Conservation (phyloP, 2,329 filamentous ascomycete genomes). For the Fusarium concolor region DNA sequence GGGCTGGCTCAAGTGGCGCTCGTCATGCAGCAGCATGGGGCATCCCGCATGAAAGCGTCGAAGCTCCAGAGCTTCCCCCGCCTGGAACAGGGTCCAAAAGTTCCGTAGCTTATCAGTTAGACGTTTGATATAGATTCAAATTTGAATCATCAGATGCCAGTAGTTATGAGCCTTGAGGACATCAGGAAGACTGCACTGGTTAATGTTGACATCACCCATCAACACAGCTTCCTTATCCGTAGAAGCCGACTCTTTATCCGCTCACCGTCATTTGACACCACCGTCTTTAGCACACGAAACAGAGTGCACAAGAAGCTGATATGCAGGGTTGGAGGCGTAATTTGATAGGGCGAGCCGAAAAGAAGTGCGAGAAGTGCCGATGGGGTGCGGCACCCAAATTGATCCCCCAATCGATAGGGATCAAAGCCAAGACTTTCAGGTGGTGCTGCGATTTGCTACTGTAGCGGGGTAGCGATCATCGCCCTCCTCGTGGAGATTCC, state of each 20-base stretch:
- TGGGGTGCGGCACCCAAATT: constrained; percentile 36
- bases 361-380: constrained; percentile 42
- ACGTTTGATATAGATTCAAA: constrained; percentile 1
- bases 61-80: constrained; percentile 30
- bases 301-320: constrained; percentile 28
- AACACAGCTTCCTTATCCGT: constrained; percentile 11
- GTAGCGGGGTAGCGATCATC: constrained; percentile 28
- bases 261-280: constrained; percentile 46
- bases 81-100: constrained; percentile 29
- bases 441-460: constrained; percentile 28
- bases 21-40: constrained; percentile 41
- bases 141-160: background rate
- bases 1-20: constrained; percentile 31
- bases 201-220: constrained; percentile 11
- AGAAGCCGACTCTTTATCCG: constrained; percentile 17
- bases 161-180: background rate
- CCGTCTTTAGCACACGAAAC: constrained; percentile 29
- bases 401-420: constrained; percentile 29
- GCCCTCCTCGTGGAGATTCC: constrained; percentile 9
- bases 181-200: background rate
- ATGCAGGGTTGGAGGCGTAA: constrained; percentile 33
- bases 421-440: constrained; percentile 32
- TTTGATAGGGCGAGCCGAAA: constrained; percentile 33
- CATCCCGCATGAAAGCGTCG: constrained; percentile 40
- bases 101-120: constrained; percentile 11